Evolutionary conservation across 345 rosid genomes (phyloP).

Genomic region (Bretschneidera sinensis): DNA sequence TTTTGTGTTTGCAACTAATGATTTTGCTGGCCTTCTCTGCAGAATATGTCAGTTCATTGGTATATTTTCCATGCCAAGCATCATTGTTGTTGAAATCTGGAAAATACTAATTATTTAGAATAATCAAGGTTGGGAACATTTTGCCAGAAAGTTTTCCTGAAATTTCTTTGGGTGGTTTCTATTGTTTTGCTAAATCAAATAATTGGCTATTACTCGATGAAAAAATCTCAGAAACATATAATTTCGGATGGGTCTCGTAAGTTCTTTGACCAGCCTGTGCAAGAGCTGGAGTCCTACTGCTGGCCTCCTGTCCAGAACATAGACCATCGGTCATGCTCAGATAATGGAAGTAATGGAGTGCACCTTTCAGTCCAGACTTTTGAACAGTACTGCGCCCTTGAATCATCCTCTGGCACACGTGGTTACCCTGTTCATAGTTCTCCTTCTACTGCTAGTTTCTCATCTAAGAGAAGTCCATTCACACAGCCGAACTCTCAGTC

Average conservation of each 20-base stretch:
- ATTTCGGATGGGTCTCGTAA: constrained; percentile 22
- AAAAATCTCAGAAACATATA: constrained; percentile 37
- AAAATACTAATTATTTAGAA: neutral
- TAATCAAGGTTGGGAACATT: neutral
- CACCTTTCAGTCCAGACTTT: constrained; percentile 36
- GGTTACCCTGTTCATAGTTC: constrained; percentile 33
- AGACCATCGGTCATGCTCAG: constrained; percentile 27
- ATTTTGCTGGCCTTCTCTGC: constrained; percentile 10
- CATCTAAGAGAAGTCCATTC: constrained; percentile 47
- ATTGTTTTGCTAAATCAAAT: constrained; percentile 7
- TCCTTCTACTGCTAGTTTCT: constrained; percentile 58
- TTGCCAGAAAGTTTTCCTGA: constrained; percentile 16
- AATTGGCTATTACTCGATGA: constrained; percentile 24
- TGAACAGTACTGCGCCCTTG: constrained; percentile 50
- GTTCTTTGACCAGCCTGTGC: constrained; percentile 33
- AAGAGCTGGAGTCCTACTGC: constrained; percentile 27
- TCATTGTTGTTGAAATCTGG: neutral
- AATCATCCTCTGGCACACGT: constrained; percentile 51
- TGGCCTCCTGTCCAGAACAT: constrained; percentile 36
- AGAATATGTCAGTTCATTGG: constrained; percentile 10
- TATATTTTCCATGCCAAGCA: neutral
- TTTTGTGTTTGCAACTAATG: neutral
- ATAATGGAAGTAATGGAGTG: constrained; percentile 34
- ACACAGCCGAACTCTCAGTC: constrained; percentile 40
- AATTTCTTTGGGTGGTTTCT: constrained; percentile 10